These are phyloP conservation scores for Apiospora malaysiana DNA, from an alignment of 2,329 filamentous ascomycete genomes.

Conservation along the genomic window DNA sequence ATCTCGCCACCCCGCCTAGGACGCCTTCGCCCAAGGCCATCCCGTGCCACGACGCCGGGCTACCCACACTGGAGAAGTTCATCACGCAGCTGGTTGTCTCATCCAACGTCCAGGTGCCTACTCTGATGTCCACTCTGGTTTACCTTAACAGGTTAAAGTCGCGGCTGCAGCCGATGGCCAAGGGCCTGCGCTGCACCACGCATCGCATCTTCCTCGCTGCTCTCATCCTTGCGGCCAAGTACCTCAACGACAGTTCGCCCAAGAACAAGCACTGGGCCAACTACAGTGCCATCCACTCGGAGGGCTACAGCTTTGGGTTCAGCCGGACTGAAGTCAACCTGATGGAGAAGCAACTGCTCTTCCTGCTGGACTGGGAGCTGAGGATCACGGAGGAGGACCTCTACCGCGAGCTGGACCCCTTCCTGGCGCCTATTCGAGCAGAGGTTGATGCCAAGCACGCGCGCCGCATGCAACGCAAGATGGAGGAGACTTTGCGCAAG, in stretches of 20 bases:
- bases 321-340: conserved; percentile 95
- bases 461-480: conserved; percentile 54
- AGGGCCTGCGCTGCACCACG: conserved; percentile 94
- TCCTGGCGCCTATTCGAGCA: conserved; percentile 82
- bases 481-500: conserved; percentile 45
- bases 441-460: conserved; percentile 58
- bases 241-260: conserved; percentile 96
- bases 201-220: conserved; percentile 96
- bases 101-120: conserved; percentile 96
- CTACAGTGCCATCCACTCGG: conserved; percentile 80
- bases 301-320: conserved; percentile 78
- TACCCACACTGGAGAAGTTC: conserved; percentile 88
- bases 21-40: conserved; percentile 53
- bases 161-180: conserved; percentile 89
- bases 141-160: conserved; percentile 87
- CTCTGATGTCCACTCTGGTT: conserved; percentile 94
- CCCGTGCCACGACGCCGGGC: conserved; percentile 53
- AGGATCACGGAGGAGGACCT: conserved; percentile 85
- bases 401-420: conserved; percentile 83
- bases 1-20: conserved; percentile 55
- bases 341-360: conserved; percentile 98
- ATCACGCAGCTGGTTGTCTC: conserved; percentile 89
- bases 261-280: conserved; percentile 99
- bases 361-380: conserved; percentile 93
- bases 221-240: conserved; percentile 90